Percentiles rank a stretch among this genome's conserved stretches.
Conservation (phyloP, 192 early-diverging fungal genomes). For the Podila minutissima region DNA sequence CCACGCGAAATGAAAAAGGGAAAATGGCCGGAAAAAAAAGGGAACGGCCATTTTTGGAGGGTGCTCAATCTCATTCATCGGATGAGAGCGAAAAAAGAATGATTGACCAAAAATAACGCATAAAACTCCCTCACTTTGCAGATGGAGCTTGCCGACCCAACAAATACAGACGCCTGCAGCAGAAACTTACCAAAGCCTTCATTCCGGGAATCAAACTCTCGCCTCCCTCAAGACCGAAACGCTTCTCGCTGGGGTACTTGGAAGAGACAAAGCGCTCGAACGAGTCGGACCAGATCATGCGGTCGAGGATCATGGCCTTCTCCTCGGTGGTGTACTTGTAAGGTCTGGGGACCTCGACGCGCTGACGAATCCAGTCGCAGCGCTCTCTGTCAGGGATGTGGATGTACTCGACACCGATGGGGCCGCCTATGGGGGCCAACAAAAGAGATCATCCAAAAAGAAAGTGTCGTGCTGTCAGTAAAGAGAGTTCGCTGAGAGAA, state of each 20-base stretch:
- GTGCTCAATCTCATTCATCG: no score
- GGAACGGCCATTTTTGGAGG: no score
- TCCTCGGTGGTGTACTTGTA: constrained; percentile 91
- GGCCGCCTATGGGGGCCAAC: constrained; percentile 63
- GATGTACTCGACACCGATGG: constrained; percentile 98
- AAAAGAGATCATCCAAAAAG: background rate
- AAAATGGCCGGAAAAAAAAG: no score
- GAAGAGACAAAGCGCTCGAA: constrained; percentile 97
- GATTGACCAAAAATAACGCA: no score
- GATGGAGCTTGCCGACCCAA: no score
- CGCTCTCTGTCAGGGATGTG: constrained; percentile 96
- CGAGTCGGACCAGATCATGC: constrained; percentile 95
- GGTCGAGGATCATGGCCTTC: constrained; percentile 93
- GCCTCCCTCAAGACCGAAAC: constrained; percentile 98
- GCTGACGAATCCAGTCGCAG: constrained; percentile 97
- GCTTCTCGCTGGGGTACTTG: constrained; percentile 97
- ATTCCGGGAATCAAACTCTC: constrained; percentile 98
- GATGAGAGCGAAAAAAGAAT: no score
- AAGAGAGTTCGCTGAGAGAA: background rate
- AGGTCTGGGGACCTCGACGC: constrained; percentile 91
- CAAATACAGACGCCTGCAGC: no score
- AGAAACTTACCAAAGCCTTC: constrained; percentile 85
- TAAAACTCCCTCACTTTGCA: no score
- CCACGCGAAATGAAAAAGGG: no score
- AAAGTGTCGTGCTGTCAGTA: background rate